phyloP scores from a whole-genome alignment of 306 rosid species.

The Purshia tridentata region DNA sequence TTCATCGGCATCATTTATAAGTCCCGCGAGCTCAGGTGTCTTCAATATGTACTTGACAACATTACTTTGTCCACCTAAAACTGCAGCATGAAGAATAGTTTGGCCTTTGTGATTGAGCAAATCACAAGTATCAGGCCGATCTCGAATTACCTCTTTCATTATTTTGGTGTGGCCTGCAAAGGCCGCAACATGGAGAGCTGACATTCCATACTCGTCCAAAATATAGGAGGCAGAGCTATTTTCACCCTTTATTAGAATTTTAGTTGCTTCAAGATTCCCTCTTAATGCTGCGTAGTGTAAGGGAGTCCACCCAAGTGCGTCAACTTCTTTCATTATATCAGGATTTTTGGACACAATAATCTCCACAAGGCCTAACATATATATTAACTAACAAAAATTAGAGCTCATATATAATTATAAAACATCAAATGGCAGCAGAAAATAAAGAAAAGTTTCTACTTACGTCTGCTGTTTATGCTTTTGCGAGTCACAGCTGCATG shows the following conservation, averaged over 20 bases:
- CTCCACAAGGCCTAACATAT: background rate
- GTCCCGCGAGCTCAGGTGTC: background rate
- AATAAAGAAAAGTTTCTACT: too few species aligned
- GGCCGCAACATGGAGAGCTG: constrained; percentile 26
- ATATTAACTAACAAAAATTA: too few species aligned
- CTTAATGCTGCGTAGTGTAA: constrained; percentile 21
- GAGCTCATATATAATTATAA: too few species aligned
- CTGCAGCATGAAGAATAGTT: constrained; percentile 23
- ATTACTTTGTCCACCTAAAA: background rate
- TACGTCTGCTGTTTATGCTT: too few species aligned
- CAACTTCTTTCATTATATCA: background rate
- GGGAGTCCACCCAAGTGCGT: constrained; percentile 25
- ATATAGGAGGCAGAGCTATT: background rate
- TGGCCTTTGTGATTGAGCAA: background rate
- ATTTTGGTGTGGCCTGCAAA: background rate
- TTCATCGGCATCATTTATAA: constrained; percentile 19
- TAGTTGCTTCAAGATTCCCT: background rate
- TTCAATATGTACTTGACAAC: background rate
- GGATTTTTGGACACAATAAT: background rate
- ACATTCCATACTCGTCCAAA: constrained; percentile 14
- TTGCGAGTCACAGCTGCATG: constrained; percentile 10
- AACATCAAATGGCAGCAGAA: too few species aligned
- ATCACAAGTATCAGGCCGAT: constrained; percentile 18
- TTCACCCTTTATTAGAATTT: background rate
- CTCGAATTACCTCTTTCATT: background rate